These are phyloP conservation scores for Suillus subluteus DNA, from an alignment of 768 basidiomycete species.

Conservation along the genomic window DNA sequence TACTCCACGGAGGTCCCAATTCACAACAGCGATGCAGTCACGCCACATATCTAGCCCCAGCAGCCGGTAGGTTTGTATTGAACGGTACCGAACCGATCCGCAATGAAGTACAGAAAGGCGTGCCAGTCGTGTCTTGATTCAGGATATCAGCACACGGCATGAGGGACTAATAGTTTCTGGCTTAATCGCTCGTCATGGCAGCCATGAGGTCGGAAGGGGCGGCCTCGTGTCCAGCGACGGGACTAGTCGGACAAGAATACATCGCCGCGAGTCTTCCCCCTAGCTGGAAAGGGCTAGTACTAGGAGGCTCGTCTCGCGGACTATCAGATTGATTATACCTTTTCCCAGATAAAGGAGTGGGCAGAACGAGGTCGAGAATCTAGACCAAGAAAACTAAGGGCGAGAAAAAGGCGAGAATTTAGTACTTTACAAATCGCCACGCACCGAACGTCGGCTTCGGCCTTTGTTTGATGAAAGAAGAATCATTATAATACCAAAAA, in stretches of 20 bases:
- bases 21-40: neutral
- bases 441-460: conserved; percentile 4
- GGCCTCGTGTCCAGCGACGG: conserved; percentile 10
- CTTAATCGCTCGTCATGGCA: conserved; percentile 9
- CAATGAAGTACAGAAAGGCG: conserved; percentile 7
- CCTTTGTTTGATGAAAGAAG: conserved; percentile 6
- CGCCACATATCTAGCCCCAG: conserved; percentile 2
- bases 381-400: neutral
- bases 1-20: neutral
- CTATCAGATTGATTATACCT: conserved; percentile 7
- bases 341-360: conserved; percentile 2
- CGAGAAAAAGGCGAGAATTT: conserved; percentile 4
- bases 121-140: conserved; percentile 5
- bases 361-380: neutral
- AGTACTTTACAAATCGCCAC: conserved; percentile 3
- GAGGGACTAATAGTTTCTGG: conserved; percentile 2
- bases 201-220: conserved; percentile 11
- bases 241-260: conserved; percentile 2
- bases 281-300: neutral
- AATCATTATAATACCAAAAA: conserved; percentile 9
- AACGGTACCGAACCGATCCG: conserved; percentile 9
- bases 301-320: neutral
- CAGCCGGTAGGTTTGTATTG: neutral
- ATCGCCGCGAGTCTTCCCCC: neutral
- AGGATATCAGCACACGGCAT: conserved; percentile 5